phyloP scores from a whole-genome alignment of 2,329 filamentous ascomycete species.

The Curvularia eragrostidis region DNA sequence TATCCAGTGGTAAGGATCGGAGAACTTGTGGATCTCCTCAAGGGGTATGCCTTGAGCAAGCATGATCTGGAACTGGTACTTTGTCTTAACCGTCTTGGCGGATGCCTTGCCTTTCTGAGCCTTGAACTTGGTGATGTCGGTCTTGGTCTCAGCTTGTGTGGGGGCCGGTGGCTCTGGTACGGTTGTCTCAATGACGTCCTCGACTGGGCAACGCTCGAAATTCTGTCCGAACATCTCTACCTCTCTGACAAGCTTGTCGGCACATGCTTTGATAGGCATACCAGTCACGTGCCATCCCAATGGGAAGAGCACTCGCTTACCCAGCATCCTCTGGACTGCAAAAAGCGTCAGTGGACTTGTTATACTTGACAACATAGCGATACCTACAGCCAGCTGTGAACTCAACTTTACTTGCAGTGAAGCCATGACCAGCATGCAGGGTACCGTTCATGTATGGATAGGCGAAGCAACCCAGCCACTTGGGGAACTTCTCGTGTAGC shows the following conservation, averaged over 20 bases:
- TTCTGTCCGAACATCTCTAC: conserved; percentile 86
- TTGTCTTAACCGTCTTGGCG: conserved; percentile 88
- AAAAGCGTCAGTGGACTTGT: neutral
- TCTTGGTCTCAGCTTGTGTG: conserved; percentile 69
- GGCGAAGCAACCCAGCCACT: conserved; percentile 85
- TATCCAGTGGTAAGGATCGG: conserved; percentile 91
- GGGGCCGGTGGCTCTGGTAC: conserved; percentile 62
- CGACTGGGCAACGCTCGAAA: conserved; percentile 73
- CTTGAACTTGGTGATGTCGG: conserved; percentile 88
- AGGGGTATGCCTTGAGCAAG: conserved; percentile 84
- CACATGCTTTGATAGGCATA: conserved; percentile 92
- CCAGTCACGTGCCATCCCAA: conserved; percentile 96
- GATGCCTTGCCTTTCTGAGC: conserved; percentile 80
- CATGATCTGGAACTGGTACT: conserved; percentile 98
- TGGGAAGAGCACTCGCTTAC: conserved; percentile 85
- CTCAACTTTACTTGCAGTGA: conserved; percentile 91
- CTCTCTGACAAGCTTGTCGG: conserved; percentile 92
- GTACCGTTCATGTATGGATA: conserved; percentile 59
- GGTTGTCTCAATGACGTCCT: conserved; percentile 54
- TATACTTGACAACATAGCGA: neutral
- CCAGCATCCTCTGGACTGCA: conserved; percentile 78
- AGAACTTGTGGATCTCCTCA: conserved; percentile 91
- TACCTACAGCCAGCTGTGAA: conserved; percentile 74
- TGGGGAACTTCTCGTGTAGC: conserved; percentile 80
- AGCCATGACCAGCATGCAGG: conserved; percentile 89